Conservation (phyloP, 2,329 filamentous ascomycete species). For the Exophiala viscosa region DNA sequence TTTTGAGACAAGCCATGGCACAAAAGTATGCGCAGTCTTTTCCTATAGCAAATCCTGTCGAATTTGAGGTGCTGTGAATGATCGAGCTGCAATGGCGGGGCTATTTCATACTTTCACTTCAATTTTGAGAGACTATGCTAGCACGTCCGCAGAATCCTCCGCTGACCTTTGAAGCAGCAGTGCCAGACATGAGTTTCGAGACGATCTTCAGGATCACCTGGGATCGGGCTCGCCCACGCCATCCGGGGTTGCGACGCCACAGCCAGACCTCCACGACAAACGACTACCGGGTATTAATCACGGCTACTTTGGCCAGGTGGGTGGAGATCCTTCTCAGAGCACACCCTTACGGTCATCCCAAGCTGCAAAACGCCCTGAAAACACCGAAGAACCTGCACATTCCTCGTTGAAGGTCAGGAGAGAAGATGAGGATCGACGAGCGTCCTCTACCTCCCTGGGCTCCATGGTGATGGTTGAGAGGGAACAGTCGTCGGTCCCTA, state of each 20-base stretch:
- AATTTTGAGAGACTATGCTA: conserved; percentile 6
- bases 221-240: conserved; percentile 78
- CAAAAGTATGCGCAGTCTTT: conserved; percentile 51
- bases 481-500: conserved; percentile 33
- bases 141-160: background rate
- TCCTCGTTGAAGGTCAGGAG: conserved; percentile 6
- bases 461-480: conserved; percentile 43
- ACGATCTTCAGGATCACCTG: conserved; percentile 43
- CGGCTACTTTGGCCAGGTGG: conserved; percentile 99
- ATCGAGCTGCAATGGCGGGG: conserved; percentile 3
- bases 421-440: conserved; percentile 29
- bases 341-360: conserved; percentile 39
- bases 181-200: conserved; percentile 34
- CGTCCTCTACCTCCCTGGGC: conserved; percentile 36
- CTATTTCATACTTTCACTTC: conserved; percentile 7
- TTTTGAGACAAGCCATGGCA: conserved; percentile 56
- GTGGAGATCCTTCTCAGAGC: conserved; percentile 69
- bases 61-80: conserved; percentile 7
- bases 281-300: conserved; percentile 89
- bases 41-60: conserved; percentile 12
- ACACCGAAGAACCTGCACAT: conserved; percentile 12
- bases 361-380: conserved; percentile 32
- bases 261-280: conserved; percentile 91
- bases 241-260: conserved; percentile 86
- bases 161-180: conserved; percentile 24